Base-by-base conservation (phyloP, 768 basidiomycete species). In the Hortiboletus campestris region DNA sequence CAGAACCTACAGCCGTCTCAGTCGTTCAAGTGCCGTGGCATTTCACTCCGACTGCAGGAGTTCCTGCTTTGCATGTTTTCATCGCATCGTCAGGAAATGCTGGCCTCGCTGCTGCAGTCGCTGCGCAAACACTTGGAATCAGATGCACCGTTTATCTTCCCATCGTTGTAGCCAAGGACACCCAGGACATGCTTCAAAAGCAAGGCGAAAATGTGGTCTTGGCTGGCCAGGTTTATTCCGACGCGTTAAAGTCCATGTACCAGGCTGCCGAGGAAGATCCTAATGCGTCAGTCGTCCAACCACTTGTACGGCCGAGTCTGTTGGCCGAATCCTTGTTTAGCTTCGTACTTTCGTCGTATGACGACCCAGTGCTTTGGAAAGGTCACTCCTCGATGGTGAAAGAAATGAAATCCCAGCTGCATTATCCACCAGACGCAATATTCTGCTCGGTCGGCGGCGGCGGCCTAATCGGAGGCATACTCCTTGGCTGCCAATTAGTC, bases 21-120 rank as follows among this genome's bases (percentile, higher is more conserved):
- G 58, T 90, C 89, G 2, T 91, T 88, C 81, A 91, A 92, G 66
- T 85, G 80, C 62, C 79, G 89, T 20, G 88, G 88, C 6, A 76
- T 90, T 34, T 85, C 86, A 19, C 76, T 78, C 55, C 85, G 87
- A 60, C 75, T 82, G 3, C 78, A 82, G 60, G 73, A 76, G 31
- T 80, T 0, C 66, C 77, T 13, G 64, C 67, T 29, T 74, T 84
- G 6, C 89, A 89, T 67, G 73, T 85, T 41, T 74, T 90, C 41
- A 82, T 85, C 48, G 88, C 89, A 0, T 91, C 89, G 0, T 81
- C 85, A 6, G 89, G 89, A n/a, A 91, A 91, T 64, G 90, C 87
- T n/a, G 89, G 84, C 1, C 73, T 89, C 14, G 89, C 88, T 13
- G 80, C 81, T 0, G 88, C 88, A 16, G 79, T 81, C 57, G 84